Base-by-base conservation (phyloP, 306 rosid genomes). In the Medicago arabica region DNA sequence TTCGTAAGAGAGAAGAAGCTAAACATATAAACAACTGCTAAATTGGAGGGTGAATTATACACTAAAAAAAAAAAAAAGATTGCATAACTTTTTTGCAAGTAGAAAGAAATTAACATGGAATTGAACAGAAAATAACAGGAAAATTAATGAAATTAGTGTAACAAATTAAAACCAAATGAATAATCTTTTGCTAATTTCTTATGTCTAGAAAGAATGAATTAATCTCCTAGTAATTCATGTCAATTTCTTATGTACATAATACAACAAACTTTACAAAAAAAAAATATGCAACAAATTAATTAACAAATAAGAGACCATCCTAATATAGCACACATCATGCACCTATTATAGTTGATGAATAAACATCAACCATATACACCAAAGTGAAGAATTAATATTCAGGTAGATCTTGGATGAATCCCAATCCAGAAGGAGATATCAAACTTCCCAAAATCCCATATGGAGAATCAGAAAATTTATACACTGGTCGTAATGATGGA, bases 341-440 rank as follows among this genome's bases (percentile, higher is more conserved):
- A 34, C 0, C 31, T 28, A 28, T 28, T 28, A 28, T 28, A 28
- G 31, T 28, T 28, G 38, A 34, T 34, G 38, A 34, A 34, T 34
- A 39, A 50, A 41, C 69, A 79, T 51, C 13, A 58, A 58, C 38
- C 63, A 2, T 57, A 40, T n/a, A 47, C 3, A 65, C 13, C 25
- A 50, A 47, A 28, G 31, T 17, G 41, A 12, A 3, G 41, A 12
- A 3, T 89, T 72, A 88, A 78, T 87, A 88, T 57, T 91, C 95
- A 40, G 90, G 87, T 1, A 89, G 72, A 36, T 86, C 91, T 15
- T 86, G 81, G 51, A 91, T 84, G 85, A 94, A 90, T 77, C 89
- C 90, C 84, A 91, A 75, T 10, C 85, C 83, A 5, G 95, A 80
- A 13, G 95, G 90, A 14, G 97, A 94, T 23, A 92, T 80, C 58